These are phyloP conservation scores for Candida arabinofermentans DNA, from an alignment of 805 yeast genomes.

Conservation along the genomic window DNA sequence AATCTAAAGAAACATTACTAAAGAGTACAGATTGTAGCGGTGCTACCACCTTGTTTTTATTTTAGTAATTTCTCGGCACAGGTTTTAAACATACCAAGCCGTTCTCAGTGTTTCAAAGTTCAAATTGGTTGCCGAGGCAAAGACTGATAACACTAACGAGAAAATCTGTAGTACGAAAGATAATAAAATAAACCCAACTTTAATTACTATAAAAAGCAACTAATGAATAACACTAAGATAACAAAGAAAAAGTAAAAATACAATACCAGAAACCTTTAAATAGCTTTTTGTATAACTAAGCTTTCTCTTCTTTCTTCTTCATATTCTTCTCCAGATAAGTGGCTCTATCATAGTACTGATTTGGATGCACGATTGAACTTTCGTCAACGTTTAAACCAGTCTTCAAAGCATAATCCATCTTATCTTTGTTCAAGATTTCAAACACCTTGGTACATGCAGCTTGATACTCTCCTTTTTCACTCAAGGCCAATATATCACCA, in stretches of 20 bases:
- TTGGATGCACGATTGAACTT: constrained; percentile 77
- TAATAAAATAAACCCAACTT: too few relatives aligned
- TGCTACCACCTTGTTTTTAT: too few relatives aligned
- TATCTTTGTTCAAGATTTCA: constrained; percentile 59
- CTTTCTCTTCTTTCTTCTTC: constrained; percentile 13
- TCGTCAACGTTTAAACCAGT: constrained; percentile 45
- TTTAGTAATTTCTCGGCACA: too few relatives aligned
- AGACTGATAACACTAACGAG: too few relatives aligned
- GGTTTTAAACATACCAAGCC: too few relatives aligned
- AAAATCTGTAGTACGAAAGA: too few relatives aligned
- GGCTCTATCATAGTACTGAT: constrained; percentile 78
- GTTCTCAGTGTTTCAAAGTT: too few relatives aligned
- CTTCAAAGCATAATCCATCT: constrained; percentile 34
- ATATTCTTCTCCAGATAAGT: constrained; percentile 46
- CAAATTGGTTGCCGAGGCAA: too few relatives aligned
- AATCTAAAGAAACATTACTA: too few relatives aligned
- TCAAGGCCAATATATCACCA: constrained; percentile 61
- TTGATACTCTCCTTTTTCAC: constrained; percentile 67
- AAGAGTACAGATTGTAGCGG: too few relatives aligned
- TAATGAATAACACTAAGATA: not conserved
- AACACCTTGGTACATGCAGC: constrained; percentile 88
- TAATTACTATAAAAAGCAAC: too few relatives aligned
- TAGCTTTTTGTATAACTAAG: not conserved
- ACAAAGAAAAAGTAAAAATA: not conserved
- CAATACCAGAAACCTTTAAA: not conserved